Evolutionary conservation across 441 rosid species (phyloP).

Genomic region (Mallotus japonicus): DNA sequence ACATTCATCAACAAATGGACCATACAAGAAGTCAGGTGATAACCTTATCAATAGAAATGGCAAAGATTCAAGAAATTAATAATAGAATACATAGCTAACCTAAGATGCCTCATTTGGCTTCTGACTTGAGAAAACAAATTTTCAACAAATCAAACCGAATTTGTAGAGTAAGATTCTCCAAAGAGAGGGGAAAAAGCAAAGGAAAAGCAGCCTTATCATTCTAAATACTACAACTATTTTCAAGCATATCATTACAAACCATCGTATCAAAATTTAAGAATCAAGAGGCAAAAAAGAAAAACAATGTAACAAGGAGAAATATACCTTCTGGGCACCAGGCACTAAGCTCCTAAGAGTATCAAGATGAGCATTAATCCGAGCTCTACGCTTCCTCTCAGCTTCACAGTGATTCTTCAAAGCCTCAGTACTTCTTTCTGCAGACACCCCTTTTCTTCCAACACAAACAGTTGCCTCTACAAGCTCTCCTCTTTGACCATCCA

Average conservation of each 20-base stretch:
- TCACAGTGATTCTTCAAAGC: slow-evolving; percentile 52
- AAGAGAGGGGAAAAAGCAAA: background rate
- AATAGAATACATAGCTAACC: background rate
- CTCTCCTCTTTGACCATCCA: slow-evolving; percentile 46
- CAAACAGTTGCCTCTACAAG: slow-evolving; percentile 40
- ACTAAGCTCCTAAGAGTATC: slow-evolving; percentile 46
- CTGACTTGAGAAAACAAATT: background rate
- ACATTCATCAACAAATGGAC: background rate
- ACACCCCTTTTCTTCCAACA: slow-evolving; percentile 29
- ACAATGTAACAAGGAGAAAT: background rate
- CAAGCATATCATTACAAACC: too few relatives aligned
- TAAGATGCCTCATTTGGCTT: background rate
- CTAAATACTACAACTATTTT: too few relatives aligned
- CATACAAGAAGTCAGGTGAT: background rate
- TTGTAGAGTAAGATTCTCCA: background rate
- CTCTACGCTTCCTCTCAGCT: slow-evolving; percentile 53
- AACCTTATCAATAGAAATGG: background rate
- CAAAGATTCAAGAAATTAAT: background rate
- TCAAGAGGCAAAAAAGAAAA: background rate
- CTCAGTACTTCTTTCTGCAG: slow-evolving; percentile 36
- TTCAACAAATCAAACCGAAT: background rate
- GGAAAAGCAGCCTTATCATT: too few relatives aligned
- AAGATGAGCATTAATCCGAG: slow-evolving; percentile 50
- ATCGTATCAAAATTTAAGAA: background rate
- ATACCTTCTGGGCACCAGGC: slow-evolving; percentile 47